phyloP scores from a whole-genome alignment of 352 stramenopile species.

The Thraustochytrium striatum region DNA sequence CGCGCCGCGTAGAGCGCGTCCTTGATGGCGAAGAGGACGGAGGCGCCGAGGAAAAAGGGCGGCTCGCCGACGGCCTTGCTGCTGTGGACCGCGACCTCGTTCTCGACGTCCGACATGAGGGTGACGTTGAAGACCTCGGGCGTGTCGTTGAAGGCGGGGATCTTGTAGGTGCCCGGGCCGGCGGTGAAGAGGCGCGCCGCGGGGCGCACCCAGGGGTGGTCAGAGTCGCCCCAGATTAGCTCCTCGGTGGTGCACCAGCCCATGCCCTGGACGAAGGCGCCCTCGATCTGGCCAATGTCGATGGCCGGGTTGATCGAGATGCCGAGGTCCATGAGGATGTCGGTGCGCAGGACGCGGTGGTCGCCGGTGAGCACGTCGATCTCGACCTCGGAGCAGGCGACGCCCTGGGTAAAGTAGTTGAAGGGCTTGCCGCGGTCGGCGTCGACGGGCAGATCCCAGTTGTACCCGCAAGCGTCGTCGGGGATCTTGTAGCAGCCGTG shows the following conservation, averaged over 20 bases:
- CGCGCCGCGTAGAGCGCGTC: slow-evolving; percentile 84
- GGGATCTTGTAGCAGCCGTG: slow-evolving; percentile 91
- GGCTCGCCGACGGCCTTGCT: slow-evolving; percentile 92
- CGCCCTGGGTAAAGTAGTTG: slow-evolving; percentile 92
- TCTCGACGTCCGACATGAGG: slow-evolving; percentile 83
- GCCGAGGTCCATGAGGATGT: slow-evolving; percentile 85
- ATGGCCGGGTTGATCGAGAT: slow-evolving; percentile 91
- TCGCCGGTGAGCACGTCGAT: slow-evolving; percentile 91
- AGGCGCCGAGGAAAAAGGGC: slow-evolving; percentile 86
- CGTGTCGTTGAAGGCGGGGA: slow-evolving; percentile 91
- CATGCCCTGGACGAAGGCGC: slow-evolving; percentile 92
- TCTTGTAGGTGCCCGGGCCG: slow-evolving; percentile 93
- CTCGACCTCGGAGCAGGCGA: slow-evolving; percentile 84
- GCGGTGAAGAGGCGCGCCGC: slow-evolving; percentile 81
- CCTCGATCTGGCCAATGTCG: slow-evolving; percentile 96
- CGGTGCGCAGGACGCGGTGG: slow-evolving; percentile 70
- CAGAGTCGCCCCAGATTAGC: slow-evolving; percentile 86
- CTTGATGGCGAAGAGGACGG: slow-evolving; percentile 91
- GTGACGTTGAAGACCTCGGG: slow-evolving; percentile 87
- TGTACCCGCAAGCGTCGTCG: slow-evolving; percentile 78
- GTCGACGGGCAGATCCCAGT: slow-evolving; percentile 78
- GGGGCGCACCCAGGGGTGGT: no score
- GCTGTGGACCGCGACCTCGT: slow-evolving; percentile 89
- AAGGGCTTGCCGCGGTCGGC: slow-evolving; percentile 80
- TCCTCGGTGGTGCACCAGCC: slow-evolving; percentile 89